Conservation (phyloP, 257 asterid genomes). For the Lycium barbarum region DNA sequence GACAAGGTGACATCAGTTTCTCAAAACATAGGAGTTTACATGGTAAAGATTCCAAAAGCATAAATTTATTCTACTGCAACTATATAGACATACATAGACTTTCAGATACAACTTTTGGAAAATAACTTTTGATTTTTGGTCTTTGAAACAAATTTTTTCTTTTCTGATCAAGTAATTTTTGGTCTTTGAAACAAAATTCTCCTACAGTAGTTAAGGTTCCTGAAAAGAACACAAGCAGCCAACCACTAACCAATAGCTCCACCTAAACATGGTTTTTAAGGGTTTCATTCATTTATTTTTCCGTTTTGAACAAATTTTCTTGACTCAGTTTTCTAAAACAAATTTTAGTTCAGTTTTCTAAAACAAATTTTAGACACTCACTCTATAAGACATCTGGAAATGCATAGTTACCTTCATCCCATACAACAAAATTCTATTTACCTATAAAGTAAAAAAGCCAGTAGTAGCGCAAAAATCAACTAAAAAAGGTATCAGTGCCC, state of each 20-base stretch:
- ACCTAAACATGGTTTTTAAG: background rate
- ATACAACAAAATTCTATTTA: background rate
- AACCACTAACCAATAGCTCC: constrained; percentile 6
- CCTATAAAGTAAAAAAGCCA: background rate
- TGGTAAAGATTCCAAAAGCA: background rate
- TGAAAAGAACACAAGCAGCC: background rate
- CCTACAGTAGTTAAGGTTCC: background rate
- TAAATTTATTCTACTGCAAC: background rate
- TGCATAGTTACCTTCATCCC: background rate
- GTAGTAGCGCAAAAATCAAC: background rate
- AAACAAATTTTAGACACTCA: background rate
- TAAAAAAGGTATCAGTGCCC: background rate
- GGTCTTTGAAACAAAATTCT: background rate
- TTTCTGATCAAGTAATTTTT: too few relatives aligned
- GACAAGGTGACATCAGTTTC: background rate
- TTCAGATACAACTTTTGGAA: background rate
- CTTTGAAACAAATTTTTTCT: background rate
- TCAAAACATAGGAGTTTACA: background rate
- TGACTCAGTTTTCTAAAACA: background rate
- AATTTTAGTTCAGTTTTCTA: too few relatives aligned
- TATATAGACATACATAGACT: background rate
- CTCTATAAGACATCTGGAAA: constrained; percentile 1
- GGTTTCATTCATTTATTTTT: background rate
- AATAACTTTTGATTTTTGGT: background rate
- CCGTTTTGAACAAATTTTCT: background rate